Percentiles rank a stretch among this genome's conserved stretches.
phyloP scores from a whole-genome alignment of 2,329 filamentous ascomycete genomes.

The Cladorrhinum sp. region DNA sequence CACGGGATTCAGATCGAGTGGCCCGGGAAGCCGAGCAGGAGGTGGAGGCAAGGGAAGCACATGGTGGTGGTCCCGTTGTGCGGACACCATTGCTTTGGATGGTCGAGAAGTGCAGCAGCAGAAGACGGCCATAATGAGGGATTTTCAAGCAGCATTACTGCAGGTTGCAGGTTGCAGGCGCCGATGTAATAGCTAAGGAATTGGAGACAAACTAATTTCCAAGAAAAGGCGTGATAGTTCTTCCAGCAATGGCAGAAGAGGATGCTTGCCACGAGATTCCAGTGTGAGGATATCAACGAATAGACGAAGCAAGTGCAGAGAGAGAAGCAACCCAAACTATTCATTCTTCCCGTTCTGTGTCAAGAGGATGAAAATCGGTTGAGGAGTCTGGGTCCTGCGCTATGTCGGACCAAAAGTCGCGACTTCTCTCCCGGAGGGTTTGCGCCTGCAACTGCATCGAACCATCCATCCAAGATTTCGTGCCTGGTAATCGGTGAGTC shows the following conservation, averaged over 20 bases:
- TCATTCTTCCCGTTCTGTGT: neutral
- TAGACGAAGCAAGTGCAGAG: conserved; percentile 9
- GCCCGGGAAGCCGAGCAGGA: conserved; percentile 20
- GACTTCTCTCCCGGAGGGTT: neutral
- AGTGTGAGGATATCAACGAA: conserved; percentile 11
- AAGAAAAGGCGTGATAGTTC: conserved; percentile 15
- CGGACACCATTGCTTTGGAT: conserved; percentile 10
- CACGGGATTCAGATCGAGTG: conserved; percentile 20
- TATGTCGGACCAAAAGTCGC: too few relatives aligned
- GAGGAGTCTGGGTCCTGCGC: too few relatives aligned
- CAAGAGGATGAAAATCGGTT: neutral
- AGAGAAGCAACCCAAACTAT: neutral
- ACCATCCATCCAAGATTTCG: neutral
- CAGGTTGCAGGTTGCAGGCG: neutral
- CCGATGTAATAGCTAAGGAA: neutral
- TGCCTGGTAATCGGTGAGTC: neutral
- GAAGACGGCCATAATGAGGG: conserved; percentile 34
- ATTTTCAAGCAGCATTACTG: conserved; percentile 7
- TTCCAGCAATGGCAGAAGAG: neutral
- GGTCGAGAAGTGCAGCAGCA: conserved; percentile 33
- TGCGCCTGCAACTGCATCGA: neutral
- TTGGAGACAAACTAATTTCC: conserved; percentile 12
- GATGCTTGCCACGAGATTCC: conserved; percentile 14
- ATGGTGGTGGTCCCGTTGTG: conserved; percentile 1
- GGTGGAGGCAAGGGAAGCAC: conserved; percentile 21